These are phyloP conservation scores for Jasminum sambac DNA, from an alignment of 257 asterid genomes.

Conservation along the genomic window DNA sequence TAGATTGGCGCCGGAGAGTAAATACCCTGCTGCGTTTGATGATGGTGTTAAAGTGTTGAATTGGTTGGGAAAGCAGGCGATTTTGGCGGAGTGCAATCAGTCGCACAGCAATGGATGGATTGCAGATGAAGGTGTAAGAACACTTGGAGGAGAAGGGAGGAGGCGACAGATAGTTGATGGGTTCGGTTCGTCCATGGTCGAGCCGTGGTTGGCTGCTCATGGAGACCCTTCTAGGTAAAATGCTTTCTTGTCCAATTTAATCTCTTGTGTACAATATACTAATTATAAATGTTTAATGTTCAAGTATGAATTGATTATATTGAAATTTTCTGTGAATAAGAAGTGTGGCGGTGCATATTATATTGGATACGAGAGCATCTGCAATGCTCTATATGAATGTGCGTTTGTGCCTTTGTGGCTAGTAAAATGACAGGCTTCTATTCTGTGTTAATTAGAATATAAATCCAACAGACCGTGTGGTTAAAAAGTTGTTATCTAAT, in stretches of 20 bases:
- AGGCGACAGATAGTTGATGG: slow-evolving; percentile 78
- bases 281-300: background rate
- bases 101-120: slow-evolving; percentile 40
- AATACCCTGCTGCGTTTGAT: slow-evolving; percentile 82
- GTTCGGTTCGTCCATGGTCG: slow-evolving; percentile 60
- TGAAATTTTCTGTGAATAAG: background rate
- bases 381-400: too few relatives aligned
- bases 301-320: slow-evolving; percentile 11
- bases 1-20: slow-evolving; percentile 85
- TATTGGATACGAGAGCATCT: background rate
- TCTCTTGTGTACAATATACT: background rate
- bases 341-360: background rate
- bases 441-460: too few relatives aligned
- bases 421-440: too few relatives aligned
- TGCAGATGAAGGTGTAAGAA: slow-evolving; percentile 23
- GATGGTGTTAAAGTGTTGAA: slow-evolving; percentile 75
- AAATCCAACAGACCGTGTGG: too few relatives aligned
- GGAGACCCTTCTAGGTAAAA: slow-evolving; percentile 75
- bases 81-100: slow-evolving; percentile 61
- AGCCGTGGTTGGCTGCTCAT: slow-evolving; percentile 95
- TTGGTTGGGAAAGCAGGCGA: slow-evolving; percentile 83
- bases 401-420: too few relatives aligned
- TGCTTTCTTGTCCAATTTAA: background rate
- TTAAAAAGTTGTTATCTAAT: too few relatives aligned
- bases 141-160: slow-evolving; percentile 41